phyloP scores from a whole-genome alignment of 345 rosid species.

The Combretum micranthum region DNA sequence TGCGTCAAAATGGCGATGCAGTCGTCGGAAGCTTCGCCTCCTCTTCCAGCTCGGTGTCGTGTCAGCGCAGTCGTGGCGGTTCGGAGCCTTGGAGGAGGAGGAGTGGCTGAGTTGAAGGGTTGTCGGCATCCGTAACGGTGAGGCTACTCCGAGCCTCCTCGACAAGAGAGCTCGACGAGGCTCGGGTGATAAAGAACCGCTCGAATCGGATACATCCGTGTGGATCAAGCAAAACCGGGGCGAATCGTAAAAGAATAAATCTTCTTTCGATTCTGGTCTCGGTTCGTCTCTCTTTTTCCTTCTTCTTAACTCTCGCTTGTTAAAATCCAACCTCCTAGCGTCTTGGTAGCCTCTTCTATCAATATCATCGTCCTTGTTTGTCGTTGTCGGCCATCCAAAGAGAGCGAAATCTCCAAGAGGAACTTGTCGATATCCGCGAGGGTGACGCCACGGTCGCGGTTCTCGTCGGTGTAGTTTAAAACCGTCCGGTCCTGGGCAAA shows the following conservation, averaged over 20 bases:
- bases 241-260: constrained; percentile 22
- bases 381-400: constrained; percentile 46
- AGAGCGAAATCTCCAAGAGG: constrained; percentile 75
- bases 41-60: not conserved
- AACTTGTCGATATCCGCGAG: constrained; percentile 75
- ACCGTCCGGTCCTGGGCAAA: constrained; percentile 28
- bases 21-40: constrained; percentile 35
- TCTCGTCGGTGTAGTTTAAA: not conserved
- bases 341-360: constrained; percentile 7
- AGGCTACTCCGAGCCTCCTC: constrained; percentile 42
- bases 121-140: constrained; percentile 18
- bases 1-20: constrained; percentile 51
- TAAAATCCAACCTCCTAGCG: not conserved
- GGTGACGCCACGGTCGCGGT: constrained; percentile 39
- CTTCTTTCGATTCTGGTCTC: not conserved
- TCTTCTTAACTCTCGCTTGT: constrained; percentile 6
- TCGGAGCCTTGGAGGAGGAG: constrained; percentile 12
- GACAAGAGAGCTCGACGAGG: constrained; percentile 35
- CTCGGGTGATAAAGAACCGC: constrained; percentile 37
- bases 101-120: constrained; percentile 26
- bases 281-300: not conserved
- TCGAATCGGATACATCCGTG: constrained; percentile 31
- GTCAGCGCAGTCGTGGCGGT: not conserved
- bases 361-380: constrained; percentile 5
- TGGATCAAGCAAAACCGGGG: constrained; percentile 22